Conservation (phyloP, 208 protist species). For the Histomonas meleagridis region DNA sequence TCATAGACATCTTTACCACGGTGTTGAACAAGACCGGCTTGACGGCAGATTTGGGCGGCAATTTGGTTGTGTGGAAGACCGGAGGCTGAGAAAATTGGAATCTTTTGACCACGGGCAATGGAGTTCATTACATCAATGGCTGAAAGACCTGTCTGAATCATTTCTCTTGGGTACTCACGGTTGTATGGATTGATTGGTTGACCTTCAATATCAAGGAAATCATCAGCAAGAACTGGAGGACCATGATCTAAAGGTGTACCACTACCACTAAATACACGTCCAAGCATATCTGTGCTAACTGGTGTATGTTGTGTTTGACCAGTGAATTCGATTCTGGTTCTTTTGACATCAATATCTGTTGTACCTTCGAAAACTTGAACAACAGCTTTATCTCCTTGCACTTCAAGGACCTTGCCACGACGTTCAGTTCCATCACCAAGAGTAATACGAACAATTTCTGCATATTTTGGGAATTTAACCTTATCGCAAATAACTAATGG, state of each 20-base stretch:
- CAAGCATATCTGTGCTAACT: conserved; percentile 97
- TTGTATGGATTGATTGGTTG: conserved; percentile 95
- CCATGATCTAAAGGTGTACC: conserved; percentile 87
- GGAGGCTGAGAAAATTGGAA: conserved; percentile 97
- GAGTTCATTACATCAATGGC: conserved; percentile 99
- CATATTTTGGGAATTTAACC: conserved; percentile 89
- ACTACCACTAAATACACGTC: conserved; percentile 97
- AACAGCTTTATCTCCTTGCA: conserved; percentile 88
- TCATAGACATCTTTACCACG: conserved; percentile 55
- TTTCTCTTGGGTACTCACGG: conserved; percentile 97
- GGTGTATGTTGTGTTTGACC: conserved; percentile 92
- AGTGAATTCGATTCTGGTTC: conserved; percentile 82
- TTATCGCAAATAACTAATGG: conserved; percentile 98
- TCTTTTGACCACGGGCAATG: conserved; percentile 99
- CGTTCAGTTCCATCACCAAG: conserved; percentile 78
- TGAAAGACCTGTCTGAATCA: conserved; percentile 99
- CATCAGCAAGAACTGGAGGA: conserved; percentile 86
- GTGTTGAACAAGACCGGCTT: conserved; percentile 90
- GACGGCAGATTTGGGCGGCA: conserved; percentile 97
- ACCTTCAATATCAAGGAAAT: conserved; percentile 93
- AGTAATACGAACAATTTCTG: conserved; percentile 98
- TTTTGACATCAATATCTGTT: conserved; percentile 67
- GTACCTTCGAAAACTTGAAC: conserved; percentile 99
- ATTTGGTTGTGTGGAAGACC: conserved; percentile 99
- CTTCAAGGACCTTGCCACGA: conserved; percentile 92